These are phyloP conservation scores for Discostella stelligeroides DNA, from an alignment of 108 stramenopile genomes.

Conservation along the genomic window DNA sequence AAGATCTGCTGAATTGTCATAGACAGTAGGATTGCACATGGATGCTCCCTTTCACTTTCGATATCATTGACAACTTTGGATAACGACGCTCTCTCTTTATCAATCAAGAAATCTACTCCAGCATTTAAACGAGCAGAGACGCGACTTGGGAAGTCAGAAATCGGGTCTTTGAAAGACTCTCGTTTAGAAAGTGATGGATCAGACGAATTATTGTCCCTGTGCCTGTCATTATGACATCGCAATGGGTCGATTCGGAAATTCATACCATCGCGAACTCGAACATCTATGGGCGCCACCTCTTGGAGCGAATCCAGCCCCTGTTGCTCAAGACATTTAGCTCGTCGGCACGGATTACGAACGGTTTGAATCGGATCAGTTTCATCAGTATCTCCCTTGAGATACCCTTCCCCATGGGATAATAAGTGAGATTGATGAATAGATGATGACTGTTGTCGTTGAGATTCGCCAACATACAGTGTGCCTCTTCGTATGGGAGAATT, in stretches of 20 bases:
- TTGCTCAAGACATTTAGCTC: conserved; percentile 28
- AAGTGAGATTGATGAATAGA: conserved; percentile 1
- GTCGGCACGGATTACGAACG: conserved; percentile 36
- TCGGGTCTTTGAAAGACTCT: conserved; percentile 37
- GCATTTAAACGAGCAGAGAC: conserved; percentile 42
- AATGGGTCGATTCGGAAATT: conserved; percentile 46
- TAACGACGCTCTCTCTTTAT: conserved; percentile 23
- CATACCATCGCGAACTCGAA: conserved; percentile 40
- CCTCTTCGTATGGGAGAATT: conserved; percentile 36
- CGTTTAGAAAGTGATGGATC: conserved; percentile 27
- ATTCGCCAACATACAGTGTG: conserved; percentile 29
- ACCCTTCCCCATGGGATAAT: background rate
- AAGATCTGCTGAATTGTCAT: conserved; percentile 31
- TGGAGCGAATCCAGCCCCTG: conserved; percentile 40
- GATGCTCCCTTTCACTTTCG: conserved; percentile 6
- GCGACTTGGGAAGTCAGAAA: conserved; percentile 35
- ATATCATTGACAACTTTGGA: background rate
- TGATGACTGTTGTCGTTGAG: conserved; percentile 8
- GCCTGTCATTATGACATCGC: conserved; percentile 19
- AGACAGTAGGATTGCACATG: conserved; percentile 32
- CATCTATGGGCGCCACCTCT: conserved; percentile 46
- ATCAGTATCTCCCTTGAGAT: background rate
- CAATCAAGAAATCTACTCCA: conserved; percentile 22
- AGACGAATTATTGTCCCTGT: conserved; percentile 12
- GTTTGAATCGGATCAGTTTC: conserved; percentile 47